Percentiles rank a stretch among this genome's conserved stretches.
These are phyloP conservation scores for Aureobasidium vineae DNA, from an alignment of 2,329 filamentous ascomycete genomes.

Conservation along the genomic window DNA sequence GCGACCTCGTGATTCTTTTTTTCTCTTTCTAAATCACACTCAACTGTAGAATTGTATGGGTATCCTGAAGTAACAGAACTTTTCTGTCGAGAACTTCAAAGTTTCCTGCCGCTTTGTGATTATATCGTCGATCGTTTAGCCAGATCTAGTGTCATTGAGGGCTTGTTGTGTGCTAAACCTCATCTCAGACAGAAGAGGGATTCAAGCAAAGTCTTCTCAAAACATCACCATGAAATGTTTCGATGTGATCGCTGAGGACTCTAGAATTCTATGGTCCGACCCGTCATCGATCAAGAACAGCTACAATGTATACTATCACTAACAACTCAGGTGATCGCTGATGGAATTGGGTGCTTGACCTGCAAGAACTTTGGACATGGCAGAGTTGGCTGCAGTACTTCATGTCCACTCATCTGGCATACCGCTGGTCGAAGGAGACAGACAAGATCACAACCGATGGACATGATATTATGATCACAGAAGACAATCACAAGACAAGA, in stretches of 20 bases:
- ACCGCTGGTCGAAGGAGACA: not conserved
- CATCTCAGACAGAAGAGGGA: not conserved
- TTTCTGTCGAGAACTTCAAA: not conserved
- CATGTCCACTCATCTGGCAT: not conserved
- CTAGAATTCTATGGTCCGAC: not conserved
- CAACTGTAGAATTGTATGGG: not conserved
- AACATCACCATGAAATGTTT: not conserved
- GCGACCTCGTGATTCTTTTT: not conserved
- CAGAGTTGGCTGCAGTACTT: not conserved
- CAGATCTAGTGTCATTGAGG: not conserved
- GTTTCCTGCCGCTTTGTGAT: not conserved
- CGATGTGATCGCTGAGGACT: not conserved
- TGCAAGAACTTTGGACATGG: not conserved
- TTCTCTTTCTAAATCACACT: not conserved
- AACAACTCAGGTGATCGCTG: not conserved
- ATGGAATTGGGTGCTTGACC: not conserved
- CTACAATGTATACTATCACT: not conserved
- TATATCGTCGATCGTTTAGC: not conserved
- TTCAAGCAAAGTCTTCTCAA: not conserved
- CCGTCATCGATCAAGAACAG: not conserved
- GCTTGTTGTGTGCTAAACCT: no score
- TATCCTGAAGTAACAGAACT: not conserved
- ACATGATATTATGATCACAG: not conserved
- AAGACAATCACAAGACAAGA: not conserved
- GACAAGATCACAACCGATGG: not conserved